Base-by-base conservation (phyloP, 768 basidiomycete genomes). In the Podaxis sp. region DNA sequence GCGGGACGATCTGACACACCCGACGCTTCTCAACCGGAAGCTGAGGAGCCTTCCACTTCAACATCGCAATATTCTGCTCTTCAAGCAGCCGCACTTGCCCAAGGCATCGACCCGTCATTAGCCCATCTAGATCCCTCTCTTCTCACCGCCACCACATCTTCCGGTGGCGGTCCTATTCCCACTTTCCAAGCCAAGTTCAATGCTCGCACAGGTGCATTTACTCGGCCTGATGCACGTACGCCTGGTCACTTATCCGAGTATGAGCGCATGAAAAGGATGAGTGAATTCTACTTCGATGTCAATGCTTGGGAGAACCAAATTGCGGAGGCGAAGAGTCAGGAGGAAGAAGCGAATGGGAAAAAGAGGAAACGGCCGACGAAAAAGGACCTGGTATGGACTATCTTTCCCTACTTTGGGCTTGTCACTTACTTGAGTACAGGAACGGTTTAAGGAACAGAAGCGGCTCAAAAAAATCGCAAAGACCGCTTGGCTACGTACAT, bases 201-300 rank as follows among this genome's bases (percentile, higher is more conserved):
- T 66, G 85, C 90, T 1, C 87, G 90, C 56, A 92, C 91, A 0
- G 91, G 91, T 5, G 77, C 86, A 53, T 93, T 94, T 65, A 73
- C 91, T 9, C 79, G 82, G 16, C 68, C 77, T 3, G 86, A 90
- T 56, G 83, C 81, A 14, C 84, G 91, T 25, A 86, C 90, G 56
- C 91, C 92, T 5, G 73, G 82, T 2, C 90, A 92, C 67, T 70
- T 94, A 55, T 88, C 87, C 16, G 92, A 93, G 69, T 90, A 84
- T 64, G 91, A 92, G 64, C 85, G 91, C 4, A 86, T 86, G 67
- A 86, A 87, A 71, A 82, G 92, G 46, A 93, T 93, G 91, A 91
- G 89, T 77, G 82, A 88, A 68, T 89, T 91, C 66, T 94, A 91
- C 73, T 94, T 94, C 63, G 91, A 94, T 64, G 87, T 91, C 21